Base-by-base conservation (phyloP, 768 basidiomycete genomes). In the Fomitopsis serialis region DNA sequence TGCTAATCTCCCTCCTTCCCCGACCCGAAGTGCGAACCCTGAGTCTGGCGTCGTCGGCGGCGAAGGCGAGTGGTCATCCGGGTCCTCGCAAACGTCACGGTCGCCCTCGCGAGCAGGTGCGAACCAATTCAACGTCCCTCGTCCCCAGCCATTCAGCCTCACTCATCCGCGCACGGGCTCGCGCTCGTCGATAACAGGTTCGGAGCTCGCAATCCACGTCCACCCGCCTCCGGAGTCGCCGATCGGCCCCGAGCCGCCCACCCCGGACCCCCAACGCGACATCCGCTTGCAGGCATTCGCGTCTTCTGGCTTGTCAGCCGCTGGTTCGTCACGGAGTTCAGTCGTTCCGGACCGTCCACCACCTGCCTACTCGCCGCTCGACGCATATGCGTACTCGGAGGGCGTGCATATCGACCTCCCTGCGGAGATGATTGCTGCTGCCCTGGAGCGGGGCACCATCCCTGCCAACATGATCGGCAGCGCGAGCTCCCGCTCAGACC, bases 381-480 rank as follows among this genome's bases (percentile, higher is more conserved):
- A 92, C 64, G 84, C 89, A n/a, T 88, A 76, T 60, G 78, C 82
- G 23, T 91, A 92, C 62, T 75, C 84, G 48, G 92, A 92, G 40
- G 94, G 93, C 27, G 90, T 96, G n/a, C 89, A 90, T 48, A 85
- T 95, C 45, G 92, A 97, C 69, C 74, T 97, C 32, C 94, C 94
- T 23, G 91, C 93, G 32, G 94, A 97, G 60, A 80, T 96, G 53
- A 93, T 97, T 61, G 80, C 90, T 22, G 90, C 91, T 45, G 92
- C 93, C 8, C 70, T 97, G 60, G 94, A 93, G 69, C 87, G 87
- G 8, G 77, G 74, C 42, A 67, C 79, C 15, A 72, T 89, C 32
- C 87, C 89, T n/a, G 60, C 76, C 9, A 78, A 74, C 54, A 71
- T 79, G 2, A 72, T 87, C 35, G 81, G 82, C 17, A 58, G 54